Conservation (phyloP, 2,329 filamentous ascomycete species). For the Penicillium corylophilum region DNA sequence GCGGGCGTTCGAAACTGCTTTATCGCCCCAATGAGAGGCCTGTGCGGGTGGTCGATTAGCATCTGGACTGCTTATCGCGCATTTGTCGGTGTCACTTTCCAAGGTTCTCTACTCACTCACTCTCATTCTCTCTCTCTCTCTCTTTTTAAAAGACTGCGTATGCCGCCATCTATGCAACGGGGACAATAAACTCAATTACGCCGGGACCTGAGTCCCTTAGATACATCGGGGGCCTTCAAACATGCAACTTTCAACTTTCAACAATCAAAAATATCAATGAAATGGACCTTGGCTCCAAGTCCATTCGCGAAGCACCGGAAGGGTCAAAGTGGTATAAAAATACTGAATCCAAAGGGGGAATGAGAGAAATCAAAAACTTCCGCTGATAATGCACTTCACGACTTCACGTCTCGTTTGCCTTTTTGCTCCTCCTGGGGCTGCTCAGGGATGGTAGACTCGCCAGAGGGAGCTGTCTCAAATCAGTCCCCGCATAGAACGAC, state of each 20-base stretch:
- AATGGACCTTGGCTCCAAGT: not conserved
- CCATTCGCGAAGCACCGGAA: not conserved
- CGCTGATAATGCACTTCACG: slow-evolving; percentile 1
- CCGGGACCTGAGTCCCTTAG: slow-evolving; percentile 5
- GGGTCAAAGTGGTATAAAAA: slow-evolving; percentile 1
- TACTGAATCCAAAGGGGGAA: not conserved
- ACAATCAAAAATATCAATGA: not conserved
- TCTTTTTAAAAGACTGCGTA: no score
- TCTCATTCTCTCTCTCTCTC: no score
- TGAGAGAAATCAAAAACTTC: not conserved
- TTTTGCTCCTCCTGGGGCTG: slow-evolving; percentile 9
- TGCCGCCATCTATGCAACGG: not conserved
- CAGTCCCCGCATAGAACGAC: slow-evolving; percentile 12
- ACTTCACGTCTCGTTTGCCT: slow-evolving; percentile 14
- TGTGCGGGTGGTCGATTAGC: not conserved
- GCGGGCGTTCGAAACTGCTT: not conserved
- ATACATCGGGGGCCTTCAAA: slow-evolving; percentile 4
- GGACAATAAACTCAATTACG: slow-evolving; percentile 10
- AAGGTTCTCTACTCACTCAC: no score
- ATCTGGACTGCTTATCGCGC: not conserved
- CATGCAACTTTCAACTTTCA: no score
- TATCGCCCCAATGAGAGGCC: not conserved
- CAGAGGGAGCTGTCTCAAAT: slow-evolving; percentile 15
- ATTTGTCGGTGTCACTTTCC: not conserved
- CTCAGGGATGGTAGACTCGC: slow-evolving; percentile 7